Conservation (phyloP, 192 early-diverging fungal species). For the Entomortierella lignicola region DNA sequence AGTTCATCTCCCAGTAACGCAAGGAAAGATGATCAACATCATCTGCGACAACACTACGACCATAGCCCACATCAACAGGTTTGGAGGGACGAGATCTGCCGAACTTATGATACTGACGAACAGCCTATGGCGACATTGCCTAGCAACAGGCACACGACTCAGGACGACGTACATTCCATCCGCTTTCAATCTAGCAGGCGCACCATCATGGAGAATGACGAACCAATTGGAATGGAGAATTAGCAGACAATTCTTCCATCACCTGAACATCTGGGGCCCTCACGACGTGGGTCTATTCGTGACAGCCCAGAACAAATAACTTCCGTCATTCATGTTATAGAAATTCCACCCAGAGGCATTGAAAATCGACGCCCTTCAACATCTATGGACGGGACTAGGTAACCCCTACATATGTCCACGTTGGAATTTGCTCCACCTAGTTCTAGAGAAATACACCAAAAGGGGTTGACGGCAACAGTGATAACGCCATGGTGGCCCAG, state of each 20-base stretch:
- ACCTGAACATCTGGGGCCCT: constrained; percentile 10
- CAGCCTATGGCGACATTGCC: constrained; percentile 19
- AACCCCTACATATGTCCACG: constrained; percentile 17
- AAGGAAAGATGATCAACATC: constrained; percentile 13
- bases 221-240: constrained; percentile 45
- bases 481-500: constrained; percentile 13
- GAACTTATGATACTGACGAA: constrained; percentile 30
- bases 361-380: constrained; percentile 10
- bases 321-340: constrained; percentile 25
- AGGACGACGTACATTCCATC: constrained; percentile 28
- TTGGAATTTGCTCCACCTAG: constrained; percentile 17
- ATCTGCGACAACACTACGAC: constrained; percentile 46
- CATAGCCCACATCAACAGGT: constrained; percentile 44
- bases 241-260: neutral
- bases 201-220: constrained; percentile 17
- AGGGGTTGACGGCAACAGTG: constrained; percentile 1
- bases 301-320: neutral
- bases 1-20: neutral
- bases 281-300: constrained; percentile 27
- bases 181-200: constrained; percentile 35
- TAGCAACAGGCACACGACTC: constrained; percentile 26
- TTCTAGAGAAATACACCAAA: constrained; percentile 7
- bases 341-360: neutral
- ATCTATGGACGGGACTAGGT: neutral
- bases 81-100: constrained; percentile 35